Evolutionary conservation across 345 rosid genomes (phyloP), one percentile per base, ranked within the genome.

Genomic region (Gossypium longicalyx): DNA sequence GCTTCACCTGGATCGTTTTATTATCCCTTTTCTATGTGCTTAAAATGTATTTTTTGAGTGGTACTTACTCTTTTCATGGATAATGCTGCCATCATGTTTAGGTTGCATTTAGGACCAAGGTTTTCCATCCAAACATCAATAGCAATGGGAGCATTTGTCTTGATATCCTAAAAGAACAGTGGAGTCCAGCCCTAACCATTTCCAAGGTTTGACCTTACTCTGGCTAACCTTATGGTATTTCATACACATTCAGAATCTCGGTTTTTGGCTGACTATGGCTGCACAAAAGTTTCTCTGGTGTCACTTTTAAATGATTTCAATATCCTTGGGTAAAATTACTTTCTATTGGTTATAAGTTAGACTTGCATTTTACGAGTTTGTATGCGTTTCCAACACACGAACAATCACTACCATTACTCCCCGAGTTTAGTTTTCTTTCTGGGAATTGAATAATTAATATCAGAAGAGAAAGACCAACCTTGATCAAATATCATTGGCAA

Each of bases 81-180:
- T 59, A 34, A 34, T 34, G 38, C 38, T 34, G 38, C 38, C 38
- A 34, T 34, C 38, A 34, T 34, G 41, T 34, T 25, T 51, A 73
- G 76, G 76, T 73, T 25, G 69, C 76, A 3, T 73, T 73, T 48
- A 73, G 68, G 76, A 73, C 76, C 52, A 73, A 73, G 76, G 76
- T 72, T 41, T 72, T 72, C 56, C 76, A 72, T 43, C 76, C 76
- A 23, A 72, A 72, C 45, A 72, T 72, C 67, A 72, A 72, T 10
- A 72, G 76, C 67, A 72, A 72, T 45, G 76, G 76, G 51, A 72
- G 76, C 67, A 72, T 72, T 59, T 72, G 76, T 72, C 76, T 72
- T 22, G 76, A 72, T 60, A 72, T 72, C 56, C 67, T 72, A 45
- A 72, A 72, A 59, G 76, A 72, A 49, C 76, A 72, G 22, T 72